Evolutionary conservation across 495 filamentous ascomycete species (phyloP).

Genomic region (Penicillium goetzii): DNA sequence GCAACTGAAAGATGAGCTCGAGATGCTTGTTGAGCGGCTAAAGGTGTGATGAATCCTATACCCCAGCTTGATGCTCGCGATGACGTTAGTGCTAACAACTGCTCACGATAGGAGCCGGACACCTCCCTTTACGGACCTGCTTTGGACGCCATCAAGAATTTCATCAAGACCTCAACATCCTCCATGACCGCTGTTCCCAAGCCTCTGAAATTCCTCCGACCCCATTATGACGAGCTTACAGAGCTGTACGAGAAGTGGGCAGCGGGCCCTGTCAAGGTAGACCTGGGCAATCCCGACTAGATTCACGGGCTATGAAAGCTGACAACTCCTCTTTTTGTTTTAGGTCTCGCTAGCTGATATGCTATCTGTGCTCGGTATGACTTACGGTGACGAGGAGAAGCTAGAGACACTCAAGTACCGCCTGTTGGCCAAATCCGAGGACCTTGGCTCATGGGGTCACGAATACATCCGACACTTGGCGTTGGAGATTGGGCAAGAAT

Average conservation of each 20-base stretch:
- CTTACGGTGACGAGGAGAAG: constrained; percentile 94
- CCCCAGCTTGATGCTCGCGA: constrained; percentile 13
- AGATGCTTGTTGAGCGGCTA: constrained; percentile 96
- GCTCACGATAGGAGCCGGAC: constrained; percentile 72
- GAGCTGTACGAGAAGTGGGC: constrained; percentile 88
- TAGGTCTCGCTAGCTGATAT: constrained; percentile 88
- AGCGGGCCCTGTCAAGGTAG: constrained; percentile 77
- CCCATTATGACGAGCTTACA: constrained; percentile 87
- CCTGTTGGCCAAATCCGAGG: constrained; percentile 83
- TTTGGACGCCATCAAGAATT: constrained; percentile 92
- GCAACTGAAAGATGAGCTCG: constrained; percentile 95
- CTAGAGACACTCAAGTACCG: constrained; percentile 95
- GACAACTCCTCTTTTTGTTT: neutral
- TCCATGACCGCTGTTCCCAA: constrained; percentile 99
- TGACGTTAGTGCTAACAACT: constrained; percentile 35
- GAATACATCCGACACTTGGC: constrained; percentile 97
- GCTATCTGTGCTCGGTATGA: constrained; percentile 98
- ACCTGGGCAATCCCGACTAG: constrained; percentile 8
- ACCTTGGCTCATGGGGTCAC: constrained; percentile 97
- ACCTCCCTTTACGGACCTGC: constrained; percentile 86
- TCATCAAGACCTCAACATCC: constrained; percentile 97
- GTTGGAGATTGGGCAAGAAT: constrained; percentile 93
- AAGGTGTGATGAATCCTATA: constrained; percentile 60
- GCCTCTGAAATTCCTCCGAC: constrained; percentile 95
- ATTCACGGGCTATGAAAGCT: neutral